Evolutionary conservation across 2,329 filamentous ascomycete species (phyloP).

Genomic region (Botrytis hyacinthi): DNA sequence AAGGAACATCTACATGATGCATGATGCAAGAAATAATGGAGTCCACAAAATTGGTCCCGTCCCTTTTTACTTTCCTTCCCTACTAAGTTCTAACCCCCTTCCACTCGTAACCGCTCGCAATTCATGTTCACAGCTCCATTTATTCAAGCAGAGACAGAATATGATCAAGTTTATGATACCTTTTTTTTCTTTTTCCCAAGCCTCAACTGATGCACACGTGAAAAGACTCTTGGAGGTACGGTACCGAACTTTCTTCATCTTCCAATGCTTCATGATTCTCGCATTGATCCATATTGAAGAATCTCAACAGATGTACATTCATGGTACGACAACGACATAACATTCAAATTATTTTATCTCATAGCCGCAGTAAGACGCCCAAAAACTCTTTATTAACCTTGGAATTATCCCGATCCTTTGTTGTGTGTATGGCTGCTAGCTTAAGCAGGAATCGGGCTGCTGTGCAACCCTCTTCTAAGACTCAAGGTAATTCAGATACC

Average conservation of each 20-base stretch:
- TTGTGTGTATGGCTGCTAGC: not conserved
- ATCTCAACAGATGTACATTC: not conserved
- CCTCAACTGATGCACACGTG: not conserved
- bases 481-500: slow-evolving; percentile 6
- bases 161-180: slow-evolving; percentile 3
- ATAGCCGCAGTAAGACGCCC: slow-evolving; percentile 20
- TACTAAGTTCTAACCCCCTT: not conserved
- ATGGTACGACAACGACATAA: not conserved
- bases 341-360: not conserved
- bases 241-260: not conserved
- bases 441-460: slow-evolving; percentile 5
- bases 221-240: not conserved
- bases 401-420: not conserved
- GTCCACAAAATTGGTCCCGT: not conserved
- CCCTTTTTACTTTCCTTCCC: not conserved
- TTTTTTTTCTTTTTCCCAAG: not conserved
- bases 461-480: slow-evolving; percentile 18
- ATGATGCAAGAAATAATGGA: slow-evolving; percentile 16
- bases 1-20: not conserved
- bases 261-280: slow-evolving; percentile 1
- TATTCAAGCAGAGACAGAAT: not conserved
- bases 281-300: not conserved
- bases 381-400: not conserved
- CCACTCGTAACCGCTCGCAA: not conserved
- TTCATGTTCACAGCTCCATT: not conserved